A percentile compares a stretch with the other conserved stretches of the same genome.
Conservation (phyloP, 805 yeast genomes). For the Komagataella phaffii region DNA sequence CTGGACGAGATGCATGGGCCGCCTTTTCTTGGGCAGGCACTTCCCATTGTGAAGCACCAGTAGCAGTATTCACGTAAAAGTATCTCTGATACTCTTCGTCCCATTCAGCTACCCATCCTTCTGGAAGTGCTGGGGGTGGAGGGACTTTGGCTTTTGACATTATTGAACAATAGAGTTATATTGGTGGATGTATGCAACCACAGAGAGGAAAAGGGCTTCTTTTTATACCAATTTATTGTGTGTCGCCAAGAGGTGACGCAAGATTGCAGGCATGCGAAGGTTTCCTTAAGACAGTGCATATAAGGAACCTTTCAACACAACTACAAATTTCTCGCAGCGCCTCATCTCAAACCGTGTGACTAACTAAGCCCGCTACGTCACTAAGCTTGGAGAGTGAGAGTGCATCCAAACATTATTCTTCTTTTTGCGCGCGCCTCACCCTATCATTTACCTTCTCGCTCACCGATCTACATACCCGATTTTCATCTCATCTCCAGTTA, state of each 20-base stretch:
- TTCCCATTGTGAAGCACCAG: neutral
- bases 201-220: neutral
- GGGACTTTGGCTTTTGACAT: neutral
- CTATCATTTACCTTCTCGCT: neutral
- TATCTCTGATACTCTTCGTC: conserved; percentile 1
- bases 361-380: too few species aligned
- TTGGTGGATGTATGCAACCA: neutral
- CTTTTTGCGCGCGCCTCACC: neutral
- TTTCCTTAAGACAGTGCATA: too few species aligned
- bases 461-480: neutral
- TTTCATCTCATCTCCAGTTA: neutral
- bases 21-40: neutral
- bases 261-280: neutral
- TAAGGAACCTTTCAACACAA: too few species aligned
- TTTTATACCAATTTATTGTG: neutral
- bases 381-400: too few species aligned
- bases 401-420: neutral
- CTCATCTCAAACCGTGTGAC: too few species aligned
- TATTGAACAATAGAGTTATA: neutral
- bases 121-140: conserved; percentile 1
- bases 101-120: conserved; percentile 2
- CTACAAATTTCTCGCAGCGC: too few species aligned
- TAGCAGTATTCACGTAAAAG: neutral
- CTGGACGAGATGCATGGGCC: neutral
- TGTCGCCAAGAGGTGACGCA: neutral